Percentiles rank a stretch among this genome's conserved stretches.
phyloP scores from a whole-genome alignment of 164 flowering plant species.

The Pachysandra terminalis region DNA sequence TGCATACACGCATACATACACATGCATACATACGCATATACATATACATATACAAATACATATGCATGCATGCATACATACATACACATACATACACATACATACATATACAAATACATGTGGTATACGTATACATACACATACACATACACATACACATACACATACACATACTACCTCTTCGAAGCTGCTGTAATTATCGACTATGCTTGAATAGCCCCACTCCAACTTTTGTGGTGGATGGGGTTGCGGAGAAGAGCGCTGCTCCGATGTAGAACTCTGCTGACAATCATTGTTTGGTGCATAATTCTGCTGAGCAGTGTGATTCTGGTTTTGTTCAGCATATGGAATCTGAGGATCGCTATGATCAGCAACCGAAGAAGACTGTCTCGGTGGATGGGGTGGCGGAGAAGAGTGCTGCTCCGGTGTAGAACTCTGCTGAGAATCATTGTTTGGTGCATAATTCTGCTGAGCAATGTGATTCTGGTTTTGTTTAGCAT shows the following conservation, averaged over 20 bases:
- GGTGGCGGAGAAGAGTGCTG: conserved; percentile 33
- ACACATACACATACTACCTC: conserved; percentile 42
- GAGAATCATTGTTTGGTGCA: conserved; percentile 24
- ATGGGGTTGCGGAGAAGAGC: conserved; percentile 31
- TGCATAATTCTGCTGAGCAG: conserved; percentile 24
- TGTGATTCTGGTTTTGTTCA: too few relatives aligned
- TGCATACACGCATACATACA: too few relatives aligned
- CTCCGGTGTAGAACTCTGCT: conserved; percentile 8
- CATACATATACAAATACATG: too few relatives aligned
- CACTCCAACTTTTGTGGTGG: conserved; percentile 37
- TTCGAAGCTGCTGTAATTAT: conserved; percentile 58
- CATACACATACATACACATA: too few relatives aligned
- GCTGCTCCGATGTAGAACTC: conserved; percentile 12
- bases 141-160: too few relatives aligned
- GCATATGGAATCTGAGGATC: conserved; percentile 17
- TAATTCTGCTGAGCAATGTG: conserved; percentile 16
- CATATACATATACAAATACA: too few relatives aligned
- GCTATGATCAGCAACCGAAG: too few relatives aligned
- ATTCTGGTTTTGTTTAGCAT: too few relatives aligned
- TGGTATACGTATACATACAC: too few relatives aligned
- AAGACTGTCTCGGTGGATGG: too few relatives aligned
- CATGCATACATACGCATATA: too few relatives aligned
- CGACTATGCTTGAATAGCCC: conserved; percentile 68
- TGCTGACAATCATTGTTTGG: conserved; percentile 14
- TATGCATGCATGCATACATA: too few relatives aligned